Evolutionary conservation across 108 stramenopile genomes (phyloP), one percentile per base, ranked within the genome.

Genomic region (Pseudonitzschia delicatissima): DNA sequence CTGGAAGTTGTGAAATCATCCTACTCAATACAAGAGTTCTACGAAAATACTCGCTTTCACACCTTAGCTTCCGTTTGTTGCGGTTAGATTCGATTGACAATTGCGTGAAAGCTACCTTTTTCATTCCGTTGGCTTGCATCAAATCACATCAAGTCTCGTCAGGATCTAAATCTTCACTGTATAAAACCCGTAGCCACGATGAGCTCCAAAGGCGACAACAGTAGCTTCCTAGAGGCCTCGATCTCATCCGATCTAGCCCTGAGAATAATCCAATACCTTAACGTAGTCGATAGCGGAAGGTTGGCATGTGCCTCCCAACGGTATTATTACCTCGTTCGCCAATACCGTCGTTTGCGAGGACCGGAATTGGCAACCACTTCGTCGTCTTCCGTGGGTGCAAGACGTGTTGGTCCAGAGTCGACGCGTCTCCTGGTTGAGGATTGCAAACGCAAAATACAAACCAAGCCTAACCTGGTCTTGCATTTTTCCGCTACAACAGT

Each of bases 241-340:
- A 8, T 74, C 45, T 73, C 71, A 35, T 61, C 73, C 4, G 80
- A 85, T 68, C 37, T 79, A 13, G 51, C 80, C 36, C 44, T 85
- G 47, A 33, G 78, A 20, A 52, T 81, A 12, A 57, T 79, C 18
- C 69, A 75, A 27, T 85, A 67, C 55, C 55, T 81, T n/a, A 61
- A 57, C 42, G 74, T 78, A 1, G 37, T 57, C 0, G 80, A 81
- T 50, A 29, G 57, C 13, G 61, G 68, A 39, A 37, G 47, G 6
- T 57, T 79, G 12, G 57, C 67, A 2, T 8, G 13, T 26, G 37
- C 70, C 3, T 66, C 78, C 1, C 45, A 44, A 39, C 75, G 83
- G 18, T 79, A 62, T 52, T 84, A 66, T 34, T 84, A 79, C 48
- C 65, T 84, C 49, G 72, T 73, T 5, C 64, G 69, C 32, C 51